A percentile compares a stretch with the other conserved stretches of the same genome.
These are phyloP conservation scores for Plasmodium inui DNA, from an alignment of 169 alveolate genomes.

Conservation along the genomic window DNA sequence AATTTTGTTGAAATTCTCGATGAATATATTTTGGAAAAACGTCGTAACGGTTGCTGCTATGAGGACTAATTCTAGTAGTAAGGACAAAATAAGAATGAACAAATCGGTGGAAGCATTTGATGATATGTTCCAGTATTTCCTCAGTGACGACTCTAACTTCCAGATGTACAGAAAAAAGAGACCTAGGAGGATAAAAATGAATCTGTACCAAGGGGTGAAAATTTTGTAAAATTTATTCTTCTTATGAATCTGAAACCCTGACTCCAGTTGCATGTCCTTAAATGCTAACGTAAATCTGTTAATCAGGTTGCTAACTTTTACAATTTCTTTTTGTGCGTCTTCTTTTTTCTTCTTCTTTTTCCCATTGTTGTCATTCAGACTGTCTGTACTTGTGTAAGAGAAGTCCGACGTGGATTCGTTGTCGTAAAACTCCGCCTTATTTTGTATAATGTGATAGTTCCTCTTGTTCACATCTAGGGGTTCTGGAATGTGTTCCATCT, in stretches of 20 bases:
- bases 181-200: conserved; percentile 76
- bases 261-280: conserved; percentile 84
- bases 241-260: conserved; percentile 81
- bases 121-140: conserved; percentile 46
- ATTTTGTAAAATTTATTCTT: conserved; percentile 80
- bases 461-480: conserved; percentile 68
- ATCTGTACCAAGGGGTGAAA: conserved; percentile 82
- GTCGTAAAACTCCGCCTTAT: conserved; percentile 46
- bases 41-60: conserved; percentile 69
- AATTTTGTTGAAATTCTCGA: conserved; percentile 75
- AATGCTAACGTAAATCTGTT: conserved; percentile 82
- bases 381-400: conserved; percentile 64
- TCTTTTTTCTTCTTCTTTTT: conserved; percentile 37
- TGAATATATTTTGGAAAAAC: conserved; percentile 61
- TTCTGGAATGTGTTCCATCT: conserved; percentile 76
- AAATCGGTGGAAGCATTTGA: conserved; percentile 38
- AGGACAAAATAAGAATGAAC: conserved; percentile 39
- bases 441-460: conserved; percentile 71
- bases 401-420: conserved; percentile 61
- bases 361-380: conserved; percentile 58
- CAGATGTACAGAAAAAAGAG: conserved; percentile 75
- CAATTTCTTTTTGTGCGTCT: conserved; percentile 66
- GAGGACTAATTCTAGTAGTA: conserved; percentile 58
- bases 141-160: conserved; percentile 64
- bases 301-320: conserved; percentile 74